Percentiles rank a stretch among this genome's conserved stretches.
Evolutionary conservation across 1,284 basidiomycete species (phyloP).

Genomic region (Ustilago curta): DNA sequence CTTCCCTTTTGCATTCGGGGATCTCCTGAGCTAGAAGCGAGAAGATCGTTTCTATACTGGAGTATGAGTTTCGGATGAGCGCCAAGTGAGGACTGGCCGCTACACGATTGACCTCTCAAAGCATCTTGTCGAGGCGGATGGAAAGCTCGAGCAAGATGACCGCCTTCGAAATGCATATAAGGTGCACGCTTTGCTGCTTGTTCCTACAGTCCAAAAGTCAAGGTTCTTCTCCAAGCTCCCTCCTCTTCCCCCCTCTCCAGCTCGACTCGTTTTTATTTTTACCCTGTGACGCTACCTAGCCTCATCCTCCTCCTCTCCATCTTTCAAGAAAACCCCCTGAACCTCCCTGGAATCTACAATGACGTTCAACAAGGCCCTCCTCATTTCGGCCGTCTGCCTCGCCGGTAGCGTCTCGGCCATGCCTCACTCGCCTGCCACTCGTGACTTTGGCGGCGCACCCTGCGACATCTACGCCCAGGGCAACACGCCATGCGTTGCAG

Average conservation of each 20-base stretch:
- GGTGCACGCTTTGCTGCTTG: background rate
- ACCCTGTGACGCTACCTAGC: conserved; percentile 20
- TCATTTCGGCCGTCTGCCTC: conserved; percentile 20
- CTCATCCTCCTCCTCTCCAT: conserved; percentile 1
- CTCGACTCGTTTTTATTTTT: background rate
- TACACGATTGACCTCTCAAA: too few species aligned
- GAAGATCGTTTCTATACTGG: too few species aligned
- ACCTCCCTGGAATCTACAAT: background rate
- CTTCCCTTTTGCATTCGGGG: too few species aligned
- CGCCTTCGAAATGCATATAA: background rate
- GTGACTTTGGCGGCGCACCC: background rate
- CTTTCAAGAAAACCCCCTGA: background rate
- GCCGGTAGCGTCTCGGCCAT: conserved; percentile 12
- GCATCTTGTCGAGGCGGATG: too few species aligned
- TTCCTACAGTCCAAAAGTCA: background rate
- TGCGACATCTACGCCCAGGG: conserved; percentile 39
- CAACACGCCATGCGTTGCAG: conserved; percentile 33
- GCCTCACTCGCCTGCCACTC: background rate
- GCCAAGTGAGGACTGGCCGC: too few species aligned
- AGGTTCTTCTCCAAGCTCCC: background rate
- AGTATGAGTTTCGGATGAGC: too few species aligned
- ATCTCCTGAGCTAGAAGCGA: too few species aligned
- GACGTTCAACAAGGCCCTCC: conserved; percentile 25
- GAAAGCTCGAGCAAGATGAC: too few species aligned
- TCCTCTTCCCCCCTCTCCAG: background rate